Percentiles rank a stretch among this genome's conserved stretches.
These are phyloP conservation scores for Allomyces arbusculus DNA, from an alignment of 192 early-diverging fungal genomes.

Conservation along the genomic window DNA sequence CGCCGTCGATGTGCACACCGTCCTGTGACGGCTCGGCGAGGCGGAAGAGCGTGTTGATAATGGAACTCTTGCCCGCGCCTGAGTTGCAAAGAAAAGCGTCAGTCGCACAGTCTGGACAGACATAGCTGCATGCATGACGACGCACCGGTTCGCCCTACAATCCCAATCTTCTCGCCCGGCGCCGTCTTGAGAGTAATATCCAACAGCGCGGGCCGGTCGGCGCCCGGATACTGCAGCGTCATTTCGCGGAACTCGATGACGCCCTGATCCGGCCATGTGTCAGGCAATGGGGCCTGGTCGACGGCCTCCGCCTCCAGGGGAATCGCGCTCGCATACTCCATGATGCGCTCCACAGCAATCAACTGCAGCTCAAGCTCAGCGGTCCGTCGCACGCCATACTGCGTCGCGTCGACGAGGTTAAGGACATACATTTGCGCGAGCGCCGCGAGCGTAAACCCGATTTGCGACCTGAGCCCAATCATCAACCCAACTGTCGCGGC, in stretches of 20 bases:
- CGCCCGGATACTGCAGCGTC: background rate
- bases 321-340: slow-evolving; percentile 51
- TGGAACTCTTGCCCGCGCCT: too few species aligned
- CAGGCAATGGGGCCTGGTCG: slow-evolving; percentile 1
- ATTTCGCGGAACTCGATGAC: background rate
- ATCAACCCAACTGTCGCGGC: slow-evolving; percentile 45
- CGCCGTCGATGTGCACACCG: too few species aligned
- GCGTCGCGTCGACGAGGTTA: slow-evolving; percentile 69
- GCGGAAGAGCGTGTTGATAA: too few species aligned
- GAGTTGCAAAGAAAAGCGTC: too few species aligned
- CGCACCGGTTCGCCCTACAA: background rate
- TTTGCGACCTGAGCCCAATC: slow-evolving; percentile 21
- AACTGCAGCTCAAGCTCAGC: slow-evolving; percentile 30
- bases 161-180: background rate
- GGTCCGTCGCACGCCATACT: slow-evolving; percentile 46
- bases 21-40: too few species aligned
- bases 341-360: slow-evolving; percentile 58
- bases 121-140: background rate
- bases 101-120: background rate
- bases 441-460: slow-evolving; percentile 74
- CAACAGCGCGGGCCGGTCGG: background rate
- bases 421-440: slow-evolving; percentile 67
- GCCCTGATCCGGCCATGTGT: background rate
- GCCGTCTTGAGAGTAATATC: background rate
- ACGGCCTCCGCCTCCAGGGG: slow-evolving; percentile 60